Base-by-base conservation (phyloP, 169 alveolate genomes). In the Eimeria brunetti region DNA sequence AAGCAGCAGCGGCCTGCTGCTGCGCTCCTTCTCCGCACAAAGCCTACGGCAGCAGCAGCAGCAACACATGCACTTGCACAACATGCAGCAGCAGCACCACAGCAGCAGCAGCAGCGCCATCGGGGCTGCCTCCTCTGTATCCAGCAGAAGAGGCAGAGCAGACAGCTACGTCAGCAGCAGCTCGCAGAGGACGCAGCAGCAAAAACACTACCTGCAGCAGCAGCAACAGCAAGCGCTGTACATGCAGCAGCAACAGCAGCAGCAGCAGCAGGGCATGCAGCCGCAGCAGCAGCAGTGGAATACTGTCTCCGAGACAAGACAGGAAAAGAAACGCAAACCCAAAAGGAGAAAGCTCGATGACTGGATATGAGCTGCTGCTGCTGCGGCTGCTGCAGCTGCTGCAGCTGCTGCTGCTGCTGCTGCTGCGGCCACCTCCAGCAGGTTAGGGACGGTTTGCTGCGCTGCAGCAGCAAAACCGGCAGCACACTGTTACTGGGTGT, bases 51-150 rank as follows among this genome's bases (percentile, higher is more conserved):
- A 56, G 60, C 92, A 85, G 81, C 80, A 85, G 76, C 62, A 38
- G 60, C 92, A n/a, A n/a, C n/a, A n/a, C n/a, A n/a, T n/a, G n/a
- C n/a, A n/a, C n/a, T n/a, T n/a, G n/a, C n/a, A n/a, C n/a, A n/a
- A n/a, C n/a, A n/a, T n/a, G n/a, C n/a, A n/a, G n/a, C n/a, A 62
- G 81, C 81, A 85, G 49, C 80, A 85, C 4, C 92, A 85, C 92
- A 85, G 92, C 92, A 85, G 80, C 64, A 85, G 92, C 92, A 85
- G 90, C 90, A 83, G 92, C 81, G 80, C 80, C 69, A 49, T 60
- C 60, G 92, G 80, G 12, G 80, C 80, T 24, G 76, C 81, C 12
- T 56, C 92, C 14, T 85, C 80, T 4, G 92, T 62, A 8, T 85
- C 58, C 16, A 83, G 90, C 75, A 83, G 90, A 33, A 83, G 58